These are phyloP conservation scores for Pneumocystis sp. DNA, from an alignment of 1,139 yeast genomes.

Conservation along the genomic window DNA sequence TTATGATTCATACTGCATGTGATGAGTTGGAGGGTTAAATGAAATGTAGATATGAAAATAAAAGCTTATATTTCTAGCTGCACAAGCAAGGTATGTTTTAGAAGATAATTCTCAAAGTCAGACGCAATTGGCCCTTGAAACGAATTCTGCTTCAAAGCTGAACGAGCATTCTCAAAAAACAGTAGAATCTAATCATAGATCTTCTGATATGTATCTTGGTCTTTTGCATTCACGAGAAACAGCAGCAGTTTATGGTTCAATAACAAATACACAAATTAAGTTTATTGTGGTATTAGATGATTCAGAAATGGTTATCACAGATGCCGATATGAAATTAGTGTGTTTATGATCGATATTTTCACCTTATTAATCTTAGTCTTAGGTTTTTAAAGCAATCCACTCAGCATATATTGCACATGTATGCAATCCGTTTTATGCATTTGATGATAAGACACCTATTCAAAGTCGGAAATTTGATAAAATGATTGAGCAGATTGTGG, in stretches of 20 bases:
- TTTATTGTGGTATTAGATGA: not conserved
- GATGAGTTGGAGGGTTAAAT: not conserved
- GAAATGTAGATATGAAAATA: not conserved
- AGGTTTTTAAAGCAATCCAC: not conserved
- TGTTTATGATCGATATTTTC: not conserved
- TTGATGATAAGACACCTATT: not conserved
- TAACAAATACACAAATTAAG: not conserved
- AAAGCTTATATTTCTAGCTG: not conserved
- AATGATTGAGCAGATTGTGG: not conserved
- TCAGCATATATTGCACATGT: not conserved
- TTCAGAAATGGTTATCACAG: not conserved
- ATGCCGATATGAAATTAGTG: not conserved
- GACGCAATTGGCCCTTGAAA: not conserved
- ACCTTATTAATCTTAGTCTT: not conserved
- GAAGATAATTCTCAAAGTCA: not conserved
- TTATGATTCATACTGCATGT: not conserved
- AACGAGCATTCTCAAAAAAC: not conserved
- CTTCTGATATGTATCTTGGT: not conserved
- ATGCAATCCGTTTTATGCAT: not conserved
- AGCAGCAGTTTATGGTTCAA: not conserved
- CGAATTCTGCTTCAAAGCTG: not conserved
- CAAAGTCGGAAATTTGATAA: not conserved
- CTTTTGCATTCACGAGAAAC: not conserved
- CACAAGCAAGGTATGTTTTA: not conserved
- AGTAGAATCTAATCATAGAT: not conserved